Base-by-base conservation (phyloP, 75 land plant genomes). In the Cupressus sempervirens region DNA sequence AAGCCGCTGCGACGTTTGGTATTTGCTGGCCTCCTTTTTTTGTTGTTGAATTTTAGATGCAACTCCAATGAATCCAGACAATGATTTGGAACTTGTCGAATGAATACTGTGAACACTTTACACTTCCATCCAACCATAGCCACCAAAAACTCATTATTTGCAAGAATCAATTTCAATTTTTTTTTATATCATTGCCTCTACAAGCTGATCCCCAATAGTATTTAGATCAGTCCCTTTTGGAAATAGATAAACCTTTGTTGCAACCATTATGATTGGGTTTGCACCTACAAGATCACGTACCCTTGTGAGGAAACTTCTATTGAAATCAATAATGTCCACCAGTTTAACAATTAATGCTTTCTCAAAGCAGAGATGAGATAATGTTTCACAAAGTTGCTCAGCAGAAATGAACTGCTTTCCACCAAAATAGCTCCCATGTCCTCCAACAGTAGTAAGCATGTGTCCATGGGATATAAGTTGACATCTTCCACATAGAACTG, bases 221-320 rank as follows among this genome's bases (percentile, higher is more conserved):
- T 93, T 93, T 50, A 97, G 53, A 90, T 94, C 93, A 75, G 99
- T 96, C 35, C 91, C 96, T 87, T 92, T 94, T 34, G 99, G 99
- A 85, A 97, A 96, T 40, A 97, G 95, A 87, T 97, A 98, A 85
- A 96, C 91, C 99, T 97, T 97, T n/a, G 99, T 97, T 36, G n/a
- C 85, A 70, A 97, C 98, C 87, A 97, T 83, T 83, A 97, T 94
- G 14, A 97, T 96, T 18, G 99, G 99, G 91, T 97, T 97, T n/a
- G 98, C 93, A 83, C 98, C 99, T 65, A 92, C 93, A 79, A 97
- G 91, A 87, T 97, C 99, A 83, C 99, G 98, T 54, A 97, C 86
- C 76, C 95, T 98, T 58, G 94, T 90, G 81, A 97, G 87, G 88
- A 97, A 97, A 86, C 98, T 96, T 72, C 99, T 98, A 96, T 94